Conservation (phyloP, 2,329 filamentous ascomycete species). For the Epicoccum sorghinum region DNA sequence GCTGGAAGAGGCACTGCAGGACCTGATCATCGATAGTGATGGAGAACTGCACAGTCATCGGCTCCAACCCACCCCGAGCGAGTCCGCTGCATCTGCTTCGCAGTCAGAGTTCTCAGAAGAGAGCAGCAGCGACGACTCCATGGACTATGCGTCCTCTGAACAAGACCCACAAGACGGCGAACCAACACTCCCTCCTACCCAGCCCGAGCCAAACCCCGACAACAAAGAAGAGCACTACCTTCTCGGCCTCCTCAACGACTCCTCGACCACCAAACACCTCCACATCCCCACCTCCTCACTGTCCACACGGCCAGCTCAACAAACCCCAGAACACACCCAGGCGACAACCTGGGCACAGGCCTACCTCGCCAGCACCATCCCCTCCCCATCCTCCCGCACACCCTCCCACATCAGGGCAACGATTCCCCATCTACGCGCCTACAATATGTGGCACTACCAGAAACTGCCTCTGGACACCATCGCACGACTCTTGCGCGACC, state of each 20-base stretch:
- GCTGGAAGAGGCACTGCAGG: conserved; percentile 30
- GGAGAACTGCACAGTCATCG: neutral
- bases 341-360: conserved; percentile 39
- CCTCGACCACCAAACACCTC: neutral
- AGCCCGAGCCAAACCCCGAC: neutral
- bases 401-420: conserved; percentile 40
- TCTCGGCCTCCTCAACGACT: neutral
- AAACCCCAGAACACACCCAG: conserved; percentile 23
- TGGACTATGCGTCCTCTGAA: neutral
- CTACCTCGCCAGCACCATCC: conserved; percentile 39
- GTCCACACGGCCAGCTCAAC: conserved; percentile 6
- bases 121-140: neutral
- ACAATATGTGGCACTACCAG: conserved; percentile 44
- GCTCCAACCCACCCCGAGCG: neutral
- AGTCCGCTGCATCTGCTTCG: neutral
- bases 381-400: conserved; percentile 21
- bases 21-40: conserved; percentile 20
- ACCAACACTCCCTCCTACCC: neutral
- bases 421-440: conserved; percentile 39
- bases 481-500: conserved; percentile 33
- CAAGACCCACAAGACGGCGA: neutral
- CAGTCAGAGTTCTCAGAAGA: neutral
- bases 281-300: neutral
- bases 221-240: neutral
- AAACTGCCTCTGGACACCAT: conserved; percentile 29